Evolutionary conservation across 1,284 basidiomycete species (phyloP), one percentile per base, ranked within the genome.

Genomic region (Thecaphora frezii): DNA sequence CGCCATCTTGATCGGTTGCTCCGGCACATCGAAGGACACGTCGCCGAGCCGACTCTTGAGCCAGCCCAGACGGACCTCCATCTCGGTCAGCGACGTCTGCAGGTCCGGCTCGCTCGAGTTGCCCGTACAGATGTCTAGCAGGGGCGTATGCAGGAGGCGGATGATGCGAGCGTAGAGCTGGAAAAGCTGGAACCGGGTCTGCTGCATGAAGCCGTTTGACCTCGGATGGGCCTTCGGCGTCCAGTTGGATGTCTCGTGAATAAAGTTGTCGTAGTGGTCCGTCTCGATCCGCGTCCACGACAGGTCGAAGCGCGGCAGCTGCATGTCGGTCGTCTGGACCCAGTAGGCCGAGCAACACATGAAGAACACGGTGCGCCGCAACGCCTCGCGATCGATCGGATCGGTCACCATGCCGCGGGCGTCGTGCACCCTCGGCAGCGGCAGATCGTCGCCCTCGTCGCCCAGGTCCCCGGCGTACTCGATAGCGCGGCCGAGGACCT

Each of bases 201-300:
- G 61, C 36, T 58, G 47, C 37, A 65, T 52, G 42, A 46, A 61
- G 10, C 61, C 60, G 48, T 62, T 62, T 23, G 64, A 63, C n/a
- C 50, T 54, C 14, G 51, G 48, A 41, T 55, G 67, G 28, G 54
- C 18, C 46, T 60, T 66, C 44, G 64, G 57, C 4, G 58, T 64
- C 70, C 70, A 70, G 18, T 63, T 62, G 36, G 63, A 67, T n/a
- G 56, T 58, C n/a, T 55, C 51, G 43, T 72, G 70, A 33, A 72
- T 72, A 28, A 44, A 57, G 37, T 72, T 60, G 45, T 72, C 70
- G 19, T 51, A 52, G 24, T 38, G 48, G 16, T 58, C 54, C 0
- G 53, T 58, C n/a, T 66, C 60, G 19, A 70, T 42, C 39, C 63
- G 55, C 46, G 67, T 60, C 13, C 48, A 56, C 30, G 60, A 63